Percentiles rank a stretch among this genome's conserved stretches.
Conservation (phyloP, 2,329 filamentous ascomycete species). For the Aureobasidium sp. region DNA sequence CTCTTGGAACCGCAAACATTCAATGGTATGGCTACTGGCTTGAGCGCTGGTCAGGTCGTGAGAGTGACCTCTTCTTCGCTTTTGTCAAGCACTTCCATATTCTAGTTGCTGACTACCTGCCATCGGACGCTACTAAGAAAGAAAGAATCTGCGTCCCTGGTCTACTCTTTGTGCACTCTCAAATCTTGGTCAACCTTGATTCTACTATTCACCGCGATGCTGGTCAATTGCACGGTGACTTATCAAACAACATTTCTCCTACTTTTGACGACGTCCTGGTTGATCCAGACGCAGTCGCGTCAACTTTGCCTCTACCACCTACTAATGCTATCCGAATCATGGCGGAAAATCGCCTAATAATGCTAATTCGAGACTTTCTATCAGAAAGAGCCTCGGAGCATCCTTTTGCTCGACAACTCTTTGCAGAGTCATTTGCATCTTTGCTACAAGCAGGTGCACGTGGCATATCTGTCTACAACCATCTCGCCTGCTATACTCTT, state of each 20-base stretch:
- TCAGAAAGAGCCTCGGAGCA: constrained; percentile 52
- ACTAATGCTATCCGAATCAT: constrained; percentile 70
- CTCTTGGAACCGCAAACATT: constrained; percentile 64
- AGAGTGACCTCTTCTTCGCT: constrained; percentile 85
- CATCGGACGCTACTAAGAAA: constrained; percentile 41
- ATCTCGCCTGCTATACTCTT: constrained; percentile 78
- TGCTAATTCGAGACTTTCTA: constrained; percentile 74
- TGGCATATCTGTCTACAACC: constrained; percentile 72
- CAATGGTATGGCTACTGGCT: constrained; percentile 82
- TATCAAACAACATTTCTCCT: constrained; percentile 36
- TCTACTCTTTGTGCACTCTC: constrained; percentile 72
- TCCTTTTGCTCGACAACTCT: constrained; percentile 56
- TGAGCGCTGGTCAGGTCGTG: constrained; percentile 75
- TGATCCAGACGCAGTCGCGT: constrained; percentile 59
- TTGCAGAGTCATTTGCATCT: constrained; percentile 66
- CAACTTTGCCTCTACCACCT: constrained; percentile 54
- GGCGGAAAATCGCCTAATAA: constrained; percentile 81
- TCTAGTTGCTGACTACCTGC: constrained; percentile 59
- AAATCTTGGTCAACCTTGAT: constrained; percentile 72
- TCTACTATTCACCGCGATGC: constrained; percentile 73
- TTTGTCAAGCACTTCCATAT: constrained; percentile 86
- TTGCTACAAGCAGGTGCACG: constrained; percentile 68
- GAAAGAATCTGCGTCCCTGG: constrained; percentile 64
- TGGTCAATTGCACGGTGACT: constrained; percentile 30
- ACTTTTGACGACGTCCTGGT: constrained; percentile 62